A percentile compares a stretch with the other conserved stretches of the same genome.
phyloP scores from a whole-genome alignment of 2,329 filamentous ascomycete species.

The Chalaropsis thielavioides region DNA sequence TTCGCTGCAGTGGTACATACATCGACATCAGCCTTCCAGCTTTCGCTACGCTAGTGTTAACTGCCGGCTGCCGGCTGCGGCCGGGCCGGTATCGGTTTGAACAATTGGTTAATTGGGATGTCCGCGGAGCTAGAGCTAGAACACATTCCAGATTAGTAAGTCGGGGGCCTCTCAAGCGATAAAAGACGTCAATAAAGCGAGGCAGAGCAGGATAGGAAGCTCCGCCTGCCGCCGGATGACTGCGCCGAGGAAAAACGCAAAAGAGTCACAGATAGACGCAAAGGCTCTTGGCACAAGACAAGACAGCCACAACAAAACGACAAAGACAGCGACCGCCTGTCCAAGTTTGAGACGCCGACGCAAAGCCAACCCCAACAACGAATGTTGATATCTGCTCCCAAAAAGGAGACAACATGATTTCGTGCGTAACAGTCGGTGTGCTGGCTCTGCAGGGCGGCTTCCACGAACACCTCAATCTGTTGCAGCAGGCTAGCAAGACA shows the following conservation, averaged over 20 bases:
- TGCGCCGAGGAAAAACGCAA: neutral
- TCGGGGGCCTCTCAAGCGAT: neutral
- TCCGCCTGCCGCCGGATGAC: neutral
- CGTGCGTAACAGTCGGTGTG: conserved; percentile 40
- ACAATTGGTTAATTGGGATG: neutral
- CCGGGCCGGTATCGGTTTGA: conserved; percentile 6
- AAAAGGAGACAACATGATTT: conserved; percentile 12
- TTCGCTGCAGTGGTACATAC: neutral
- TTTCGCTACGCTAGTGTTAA: neutral
- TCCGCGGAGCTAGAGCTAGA: neutral
- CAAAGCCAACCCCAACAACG: neutral
- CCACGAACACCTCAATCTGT: conserved; percentile 66
- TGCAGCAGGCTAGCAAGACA: conserved; percentile 50
- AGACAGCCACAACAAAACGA: neutral
- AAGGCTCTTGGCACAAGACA: neutral
- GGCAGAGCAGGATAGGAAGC: conserved; percentile 2
- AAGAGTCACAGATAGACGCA: neutral
- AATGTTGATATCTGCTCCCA: neutral
- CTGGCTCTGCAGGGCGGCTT: conserved; percentile 84
- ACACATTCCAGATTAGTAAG: neutral
- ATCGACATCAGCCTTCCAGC: too few species aligned
- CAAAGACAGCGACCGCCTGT: neutral
- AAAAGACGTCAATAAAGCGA: neutral
- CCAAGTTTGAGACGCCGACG: neutral
- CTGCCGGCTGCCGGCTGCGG: neutral